A percentile compares a stretch with the other conserved stretches of the same genome.
These are phyloP conservation scores for Talaromyces sp. DNA, from an alignment of 2,329 filamentous ascomycete genomes.

Conservation along the genomic window DNA sequence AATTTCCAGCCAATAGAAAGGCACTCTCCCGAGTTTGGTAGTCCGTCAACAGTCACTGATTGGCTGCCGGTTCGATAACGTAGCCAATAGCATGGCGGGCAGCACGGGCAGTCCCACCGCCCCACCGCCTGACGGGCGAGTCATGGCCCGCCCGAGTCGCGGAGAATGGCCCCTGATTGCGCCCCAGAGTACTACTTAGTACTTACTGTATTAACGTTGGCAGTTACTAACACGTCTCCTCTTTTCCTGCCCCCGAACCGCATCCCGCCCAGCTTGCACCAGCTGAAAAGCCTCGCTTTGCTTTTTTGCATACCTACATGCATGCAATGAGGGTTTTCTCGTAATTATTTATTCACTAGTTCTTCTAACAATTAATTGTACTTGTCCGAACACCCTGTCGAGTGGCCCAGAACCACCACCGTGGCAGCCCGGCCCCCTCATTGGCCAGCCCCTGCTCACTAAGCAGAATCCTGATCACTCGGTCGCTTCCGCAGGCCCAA, in stretches of 20 bases:
- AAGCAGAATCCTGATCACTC: conserved; percentile 16
- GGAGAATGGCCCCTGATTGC: neutral
- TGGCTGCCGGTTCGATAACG: neutral
- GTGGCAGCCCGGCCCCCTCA: neutral
- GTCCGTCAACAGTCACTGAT: neutral
- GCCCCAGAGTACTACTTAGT: neutral
- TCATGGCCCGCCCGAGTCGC: neutral
- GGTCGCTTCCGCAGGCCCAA: conserved; percentile 24
- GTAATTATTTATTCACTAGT: no score
- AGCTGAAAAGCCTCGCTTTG: neutral
- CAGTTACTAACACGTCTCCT: neutral
- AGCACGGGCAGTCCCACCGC: neutral
- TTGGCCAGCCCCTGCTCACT: conserved; percentile 12
- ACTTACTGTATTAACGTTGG: no score
- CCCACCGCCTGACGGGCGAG: neutral
- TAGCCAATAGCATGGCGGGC: neutral
- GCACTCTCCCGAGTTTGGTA: neutral
- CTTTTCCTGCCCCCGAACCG: neutral
- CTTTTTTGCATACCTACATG: neutral
- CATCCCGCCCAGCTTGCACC: neutral
- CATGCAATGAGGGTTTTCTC: neutral
- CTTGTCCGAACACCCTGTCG: neutral
- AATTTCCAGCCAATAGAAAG: neutral
- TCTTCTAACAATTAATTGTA: neutral
- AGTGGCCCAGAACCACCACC: no score